Evolutionary conservation across 2,329 filamentous ascomycete species (phyloP).

Genomic region (Teratosphaeria zuluensis): DNA sequence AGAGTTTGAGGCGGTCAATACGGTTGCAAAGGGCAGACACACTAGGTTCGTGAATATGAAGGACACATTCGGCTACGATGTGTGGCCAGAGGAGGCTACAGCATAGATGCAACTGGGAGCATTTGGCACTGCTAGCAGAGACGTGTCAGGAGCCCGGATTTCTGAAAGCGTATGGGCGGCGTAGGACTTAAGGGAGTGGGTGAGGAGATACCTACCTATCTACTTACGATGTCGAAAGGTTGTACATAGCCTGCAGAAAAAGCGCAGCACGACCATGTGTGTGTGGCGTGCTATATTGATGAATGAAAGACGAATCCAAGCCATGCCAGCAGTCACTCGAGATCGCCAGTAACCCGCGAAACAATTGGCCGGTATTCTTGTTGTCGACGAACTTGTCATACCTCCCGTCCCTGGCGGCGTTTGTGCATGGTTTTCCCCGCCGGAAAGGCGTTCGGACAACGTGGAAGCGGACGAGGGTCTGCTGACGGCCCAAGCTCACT

Average conservation of each 20-base stretch:
- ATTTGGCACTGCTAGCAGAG: neutral
- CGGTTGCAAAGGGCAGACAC: conserved; percentile 56
- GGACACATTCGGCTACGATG: conserved; percentile 66
- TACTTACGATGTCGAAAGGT: neutral
- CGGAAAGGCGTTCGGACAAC: no score
- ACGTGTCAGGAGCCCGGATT: neutral
- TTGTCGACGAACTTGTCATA: no score
- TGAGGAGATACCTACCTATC: neutral
- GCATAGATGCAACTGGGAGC: neutral
- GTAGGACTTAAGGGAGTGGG: neutral
- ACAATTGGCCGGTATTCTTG: neutral
- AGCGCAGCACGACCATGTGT: neutral
- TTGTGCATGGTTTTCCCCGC: no score
- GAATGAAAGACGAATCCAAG: neutral
- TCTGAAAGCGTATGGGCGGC: neutral
- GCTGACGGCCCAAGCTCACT: no score
- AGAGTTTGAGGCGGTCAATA: conserved; percentile 51
- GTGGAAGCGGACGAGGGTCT: no score
- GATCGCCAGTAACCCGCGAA: neutral
- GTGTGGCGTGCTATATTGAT: neutral
- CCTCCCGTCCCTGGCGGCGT: no score
- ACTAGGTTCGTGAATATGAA: conserved; percentile 74
- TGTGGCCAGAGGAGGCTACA: conserved; percentile 37
- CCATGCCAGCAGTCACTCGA: neutral
- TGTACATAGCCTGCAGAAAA: neutral